Evolutionary conservation across 129 eudicot species (phyloP), one percentile per base, ranked within the genome.

Genomic region (sunflower (Helianthus annuus)): DNA sequence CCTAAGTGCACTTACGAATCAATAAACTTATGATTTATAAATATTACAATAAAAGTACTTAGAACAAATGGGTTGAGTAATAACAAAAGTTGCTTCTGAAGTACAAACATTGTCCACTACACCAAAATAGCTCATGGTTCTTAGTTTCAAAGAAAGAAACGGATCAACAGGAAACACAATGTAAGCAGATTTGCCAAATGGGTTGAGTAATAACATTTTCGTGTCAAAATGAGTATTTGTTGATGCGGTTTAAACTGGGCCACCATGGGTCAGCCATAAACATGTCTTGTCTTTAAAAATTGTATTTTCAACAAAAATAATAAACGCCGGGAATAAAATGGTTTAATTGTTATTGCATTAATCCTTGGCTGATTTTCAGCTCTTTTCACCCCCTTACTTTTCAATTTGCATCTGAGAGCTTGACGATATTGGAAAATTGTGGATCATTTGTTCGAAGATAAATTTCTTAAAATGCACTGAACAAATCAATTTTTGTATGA

Each of bases 81-180:
- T 27, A 27, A 27, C 32, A 27, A 27, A 27, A 1, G 32, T 76
- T 77, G 83, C 82, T 88, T 95, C 80, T 95, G 97, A 68, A 95
- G 97, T 78, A 95, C 96, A 83, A 95, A 95, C 15, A 96, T 95
- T 68, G 99, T 88, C 81, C 96, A 86, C 97, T 88, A 88, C 75
- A 88, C 66, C 78, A 79, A 69, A 54, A 70, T 71, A 85, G 72
- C 77, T 83, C 69, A 60, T 71, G 82, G 84, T 84, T 85, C 82
- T 92, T 91, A 80, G 74, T 77, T 85, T 78, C 59, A 11, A 55
- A 68, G 66, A 72, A 72, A 78, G 62, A 46, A 61, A 16, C 6
- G 57, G 8, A 36, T 19, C 22, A 19, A 19, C 22, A 0, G 22
- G 24, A 51, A 24, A 55, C 14, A 22, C 39, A 22, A 22, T 38